Evolutionary conservation across 2,329 filamentous ascomycete genomes (phyloP), one percentile per base, ranked within the genome.

Genomic region (Gaeumannomyces tritici): DNA sequence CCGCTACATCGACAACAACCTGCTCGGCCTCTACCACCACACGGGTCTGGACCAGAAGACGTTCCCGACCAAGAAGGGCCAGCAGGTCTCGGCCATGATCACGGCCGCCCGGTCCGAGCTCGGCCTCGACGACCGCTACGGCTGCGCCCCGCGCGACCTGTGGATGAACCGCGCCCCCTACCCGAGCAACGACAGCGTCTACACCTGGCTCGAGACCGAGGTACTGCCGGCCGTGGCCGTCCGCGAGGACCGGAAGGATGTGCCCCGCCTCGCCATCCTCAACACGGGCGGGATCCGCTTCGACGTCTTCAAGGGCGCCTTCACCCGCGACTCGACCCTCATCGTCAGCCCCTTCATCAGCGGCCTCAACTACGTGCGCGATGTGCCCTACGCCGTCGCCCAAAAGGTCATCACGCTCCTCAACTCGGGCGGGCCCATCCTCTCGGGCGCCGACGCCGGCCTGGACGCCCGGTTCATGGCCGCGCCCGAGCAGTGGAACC

Each of bases 221-320:
- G 85, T 97, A 0, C 78, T 98, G 1, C 90, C 91, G 0, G 83
- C 83, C 56, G 76, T 88, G 2, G 76, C 92, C 35, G 75, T 77
- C 62, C 86, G 85, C 62, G 71, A 83, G 55, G 76, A 80, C 35
- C 80, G 88, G 4, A 78, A 81, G 28, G 80, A 86, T 62, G 80
- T 83, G 55, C 82, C 91, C 12, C 83, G 85, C 8, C 76, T 98
- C 13, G 86, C 88, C 33, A 84, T 98, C 60, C 80, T 90, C 62
- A 99, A 99, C 74, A 96, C 91, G 0, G 95, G 95, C 29, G 90
- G 90, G 4, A 86, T 99, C 67, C 89, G 95, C 57, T 99, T 98
- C 73, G 95, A 99, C 73, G 90, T 99, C 65, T 96, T 97, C 80
- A 86, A 93, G 73, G 95, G 95, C 0, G 80, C 88, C 0, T 98